These are phyloP conservation scores for Nissolia schottii DNA, from an alignment of 306 rosid genomes.

Conservation along the genomic window DNA sequence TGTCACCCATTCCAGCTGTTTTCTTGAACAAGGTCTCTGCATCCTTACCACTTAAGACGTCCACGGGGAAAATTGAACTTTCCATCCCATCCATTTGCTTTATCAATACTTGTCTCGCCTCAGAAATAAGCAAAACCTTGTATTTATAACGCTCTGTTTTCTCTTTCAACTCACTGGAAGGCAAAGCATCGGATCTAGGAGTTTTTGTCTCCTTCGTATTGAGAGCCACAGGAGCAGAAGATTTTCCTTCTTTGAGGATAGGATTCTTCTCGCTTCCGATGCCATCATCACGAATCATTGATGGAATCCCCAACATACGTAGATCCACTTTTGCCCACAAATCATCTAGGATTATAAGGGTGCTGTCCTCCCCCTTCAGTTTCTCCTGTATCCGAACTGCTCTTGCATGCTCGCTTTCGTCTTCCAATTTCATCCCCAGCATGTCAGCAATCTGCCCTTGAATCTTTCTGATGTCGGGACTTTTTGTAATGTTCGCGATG, in stretches of 20 bases:
- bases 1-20: neutral
- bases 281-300: no score
- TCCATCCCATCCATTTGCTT: neutral
- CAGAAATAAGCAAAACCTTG: constrained; percentile 26
- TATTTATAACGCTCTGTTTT: neutral
- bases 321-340: neutral
- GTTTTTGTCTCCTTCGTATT: neutral
- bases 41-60: neutral
- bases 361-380: neutral
- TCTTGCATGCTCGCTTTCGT: constrained; percentile 21
- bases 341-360: constrained; percentile 10
- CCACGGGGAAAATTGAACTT: neutral
- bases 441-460: constrained; percentile 20
- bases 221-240: neutral
- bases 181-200: neutral
- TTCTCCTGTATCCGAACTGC: neutral
- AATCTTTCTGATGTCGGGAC: constrained; percentile 12
- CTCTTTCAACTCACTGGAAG: neutral
- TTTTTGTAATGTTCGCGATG: neutral
- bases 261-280: no score
- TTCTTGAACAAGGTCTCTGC: neutral
- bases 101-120: neutral
- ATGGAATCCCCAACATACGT: constrained; percentile 13
- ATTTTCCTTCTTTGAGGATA: neutral
- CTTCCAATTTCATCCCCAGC: constrained; percentile 1